Base-by-base conservation (phyloP, 2,329 filamentous ascomycete species). In the Sphaerulina vaccinii region DNA sequence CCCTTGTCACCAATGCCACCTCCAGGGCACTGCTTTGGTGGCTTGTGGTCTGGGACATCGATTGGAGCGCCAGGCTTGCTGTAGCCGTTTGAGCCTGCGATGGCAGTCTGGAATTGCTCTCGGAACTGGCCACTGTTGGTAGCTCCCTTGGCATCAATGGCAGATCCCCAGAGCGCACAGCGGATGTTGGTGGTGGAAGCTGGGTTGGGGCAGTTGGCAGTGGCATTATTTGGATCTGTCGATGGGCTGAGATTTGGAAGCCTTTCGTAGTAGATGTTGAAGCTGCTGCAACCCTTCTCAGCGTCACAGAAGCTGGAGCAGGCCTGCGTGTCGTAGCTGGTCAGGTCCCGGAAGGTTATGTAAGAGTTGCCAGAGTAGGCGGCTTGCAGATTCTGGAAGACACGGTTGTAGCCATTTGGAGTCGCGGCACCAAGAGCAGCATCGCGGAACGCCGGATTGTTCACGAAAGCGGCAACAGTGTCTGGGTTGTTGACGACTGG, bases 111-210 rank as follows among this genome's bases (percentile, higher is more conserved):
- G 52, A 66, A 67, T n/a, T 63, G 43, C 23, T 60, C 56, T 18
- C 63, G 59, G 19, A 38, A 59, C 22, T 63, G 37, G 35, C 64
- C 65, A 15, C 48, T 46, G 59, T 67, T 67, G 44, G 59, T 66
- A 1, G 65, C 66, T 6, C 54, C 52, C 16, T 58, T 55, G 27
- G 62, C 57, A 19, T 65, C 59, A 49, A 72, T 66, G 40, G 52
- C 57, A 48, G 67, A 67, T 32, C 69, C 68, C 66, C 66, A 71
- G 24, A 72, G 65, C 6, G 69, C 67, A 62, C 70, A 72, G 61
- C 70, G 70, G 65, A 67, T 70, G 62, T 66, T 69, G 52, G 69
- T 70, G 48, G 69, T 67, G 11, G 67, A 66, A 9, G 64, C 49
- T 29, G 69, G 69, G 58, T 69, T 68, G 10, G 68, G 65, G 64